Evolutionary conservation across 441 rosid genomes (phyloP).

Genomic region (Erodium trifolium): DNA sequence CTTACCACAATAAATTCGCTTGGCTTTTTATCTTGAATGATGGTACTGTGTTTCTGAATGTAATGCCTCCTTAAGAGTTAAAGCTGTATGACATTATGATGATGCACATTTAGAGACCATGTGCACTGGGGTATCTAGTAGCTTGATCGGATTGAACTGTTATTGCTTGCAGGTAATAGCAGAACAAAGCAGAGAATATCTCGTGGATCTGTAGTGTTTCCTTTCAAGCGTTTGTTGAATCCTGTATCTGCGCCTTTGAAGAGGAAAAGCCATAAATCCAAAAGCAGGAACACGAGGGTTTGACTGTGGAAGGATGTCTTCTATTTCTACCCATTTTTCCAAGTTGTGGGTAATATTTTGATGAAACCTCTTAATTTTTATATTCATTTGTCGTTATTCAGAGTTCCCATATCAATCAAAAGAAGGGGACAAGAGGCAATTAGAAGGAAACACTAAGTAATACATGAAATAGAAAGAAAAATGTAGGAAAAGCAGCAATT

Average conservation of each 20-base stretch:
- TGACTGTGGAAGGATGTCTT: background rate
- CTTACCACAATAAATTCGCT: background rate
- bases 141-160: slow-evolving; percentile 2
- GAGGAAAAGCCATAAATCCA: slow-evolving; percentile 33
- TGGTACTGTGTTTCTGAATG: background rate
- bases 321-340: slow-evolving; percentile 5
- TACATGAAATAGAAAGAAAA: background rate
- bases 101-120: background rate
- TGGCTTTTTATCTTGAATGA: background rate
- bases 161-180: slow-evolving; percentile 34
- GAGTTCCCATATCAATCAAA: background rate
- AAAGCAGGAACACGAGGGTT: slow-evolving; percentile 14
- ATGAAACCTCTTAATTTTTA: background rate
- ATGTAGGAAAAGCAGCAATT: background rate
- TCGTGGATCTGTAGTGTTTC: slow-evolving; percentile 25
- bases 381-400: background rate
- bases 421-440: slow-evolving; percentile 2
- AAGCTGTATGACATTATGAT: background rate
- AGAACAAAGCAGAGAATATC: slow-evolving; percentile 30
- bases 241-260: slow-evolving; percentile 37
- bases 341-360: slow-evolving; percentile 5
- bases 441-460: background rate
- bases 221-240: slow-evolving; percentile 43
- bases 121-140: background rate
- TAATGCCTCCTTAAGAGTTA: background rate